Base-by-base conservation (phyloP, 805 yeast genomes). In the Zygoascus flipseniorum region DNA sequence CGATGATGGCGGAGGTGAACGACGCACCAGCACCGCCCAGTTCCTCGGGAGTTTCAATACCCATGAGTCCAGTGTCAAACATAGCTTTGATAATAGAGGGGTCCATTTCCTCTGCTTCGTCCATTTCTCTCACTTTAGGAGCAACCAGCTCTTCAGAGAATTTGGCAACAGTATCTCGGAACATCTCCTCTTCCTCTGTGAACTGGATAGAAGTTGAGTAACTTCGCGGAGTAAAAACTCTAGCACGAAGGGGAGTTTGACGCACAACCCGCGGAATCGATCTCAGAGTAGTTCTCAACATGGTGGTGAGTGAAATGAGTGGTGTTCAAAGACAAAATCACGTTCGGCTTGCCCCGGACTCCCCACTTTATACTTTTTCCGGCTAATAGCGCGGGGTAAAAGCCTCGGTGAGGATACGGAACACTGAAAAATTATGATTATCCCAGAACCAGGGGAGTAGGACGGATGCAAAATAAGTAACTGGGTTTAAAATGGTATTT, bases 41-140 rank as follows among this genome's bases (percentile, higher is more conserved):
- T 58, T 73, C 73, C 57, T 72, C 76, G 19, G 76, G 75, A n/a
- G 75, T 72, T 59, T 72, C 76, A 43, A 72, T 67, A n/a, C 70
- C 76, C 76, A 72, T 72, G 13, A 73, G 64, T 2, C 76, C 76
- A 47, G 65, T 65, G 28, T 72, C 75, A 46, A 69, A 69, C 62
- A 69, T 59, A 23, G 61, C 68, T 50, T 57, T 52, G 43, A 70
- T 60, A 39, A 69, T 52, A n/a, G 50, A 56, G 26, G 59, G 54
- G 50, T 66, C 71, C 68, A 70, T 69, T 35, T 53, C 46, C 56
- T 69, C 73, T n/a, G 57, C 61, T 54, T 67, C 73, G 54, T 69
- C 73, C 71, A 72, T 72, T 47, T 67, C 72, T 10, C 72, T 62
- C 26, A 60, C 73, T 47, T 57, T 58, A 14, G 76, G 76, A 18